phyloP scores from a whole-genome alignment of 495 filamentous ascomycete genomes.

The Penicillium paradoxum region DNA sequence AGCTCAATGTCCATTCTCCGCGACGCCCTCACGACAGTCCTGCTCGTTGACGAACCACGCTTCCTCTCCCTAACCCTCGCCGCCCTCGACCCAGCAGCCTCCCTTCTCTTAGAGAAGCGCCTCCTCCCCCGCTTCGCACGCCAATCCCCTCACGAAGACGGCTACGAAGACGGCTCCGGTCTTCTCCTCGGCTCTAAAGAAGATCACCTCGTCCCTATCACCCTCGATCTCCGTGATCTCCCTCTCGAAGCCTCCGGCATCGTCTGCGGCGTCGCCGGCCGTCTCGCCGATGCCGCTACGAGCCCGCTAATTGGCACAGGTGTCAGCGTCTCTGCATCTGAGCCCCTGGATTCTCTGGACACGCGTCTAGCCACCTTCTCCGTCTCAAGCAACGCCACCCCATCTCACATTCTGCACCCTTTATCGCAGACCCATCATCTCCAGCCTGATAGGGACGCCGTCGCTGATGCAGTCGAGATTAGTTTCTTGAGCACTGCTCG shows the following conservation, averaged over 20 bases:
- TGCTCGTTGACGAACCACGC: conserved; percentile 63
- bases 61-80: conserved; percentile 87
- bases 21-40: conserved; percentile 36
- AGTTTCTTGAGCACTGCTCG: conserved; percentile 85
- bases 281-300: conserved; percentile 56
- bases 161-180: conserved; percentile 34
- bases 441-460: conserved; percentile 38
- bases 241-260: conserved; percentile 90
- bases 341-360: conserved; percentile 15
- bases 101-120: conserved; percentile 71
- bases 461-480: conserved; percentile 68
- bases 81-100: conserved; percentile 71
- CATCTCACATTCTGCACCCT: conserved; percentile 3
- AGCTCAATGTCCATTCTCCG: conserved; percentile 45
- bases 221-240: conserved; percentile 74
- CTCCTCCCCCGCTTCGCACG: conserved; percentile 54
- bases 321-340: conserved; percentile 18
- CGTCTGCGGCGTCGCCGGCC: conserved; percentile 84
- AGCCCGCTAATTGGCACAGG: conserved; percentile 7
- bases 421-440: conserved; percentile 28
- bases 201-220: conserved; percentile 80
- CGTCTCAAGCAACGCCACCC: conserved; percentile 6
- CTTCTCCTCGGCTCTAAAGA: conserved; percentile 75
- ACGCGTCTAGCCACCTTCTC: conserved; percentile 7
- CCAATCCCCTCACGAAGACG: conserved; percentile 38